Base-by-base conservation (phyloP, 805 yeast species). In the Barnettozyma pratensis region DNA sequence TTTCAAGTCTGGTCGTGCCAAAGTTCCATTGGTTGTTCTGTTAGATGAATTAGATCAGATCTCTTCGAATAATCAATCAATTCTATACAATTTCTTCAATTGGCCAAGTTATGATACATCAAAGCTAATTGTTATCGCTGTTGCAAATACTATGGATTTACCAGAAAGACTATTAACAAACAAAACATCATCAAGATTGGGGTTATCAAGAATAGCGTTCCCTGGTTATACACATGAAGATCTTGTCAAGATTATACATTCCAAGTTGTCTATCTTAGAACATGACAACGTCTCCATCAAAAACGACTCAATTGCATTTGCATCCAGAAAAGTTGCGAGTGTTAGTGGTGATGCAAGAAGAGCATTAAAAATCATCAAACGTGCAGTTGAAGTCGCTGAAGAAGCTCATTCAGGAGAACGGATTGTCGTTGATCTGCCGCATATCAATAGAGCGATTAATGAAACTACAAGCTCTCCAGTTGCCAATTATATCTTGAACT, bases 281-380 rank as follows among this genome's bases (percentile, higher is more conserved):
- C 67, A 58, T 62, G 60, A 68, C 30, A 58, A 63, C 52, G 46
- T 73, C 45, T 60, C 62, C 41, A 64, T 74, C 51, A 76, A 76
- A 44, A 71, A 74, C 25, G 96, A 87, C 61, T 97, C 99, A 0
- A 79, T 91, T 54, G 92, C 85, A 50, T 90, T 86, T 71, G 97
- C 97, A 0, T 81, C 97, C 2, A 77, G 97, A 66, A 91, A 90
- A 64, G 95, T 94, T 40, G 96, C 98, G 5, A 81, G 94, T 67
- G 97, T 94, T 3, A 87, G 95, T 63, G 99, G 99, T 50, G 99
- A 94, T 71, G 99, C 97, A 1, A 75, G 99, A 59, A 73, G 98
- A 50, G 97, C 96, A 0, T 71, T 94, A 47, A 85, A 85, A 49
- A 86, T 94, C 27, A 86, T 97, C 60, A 76, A 91, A 37, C 71